These are phyloP conservation scores for Stephanodiscus triporus DNA, from an alignment of 108 stramenopile species.

Conservation along the genomic window DNA sequence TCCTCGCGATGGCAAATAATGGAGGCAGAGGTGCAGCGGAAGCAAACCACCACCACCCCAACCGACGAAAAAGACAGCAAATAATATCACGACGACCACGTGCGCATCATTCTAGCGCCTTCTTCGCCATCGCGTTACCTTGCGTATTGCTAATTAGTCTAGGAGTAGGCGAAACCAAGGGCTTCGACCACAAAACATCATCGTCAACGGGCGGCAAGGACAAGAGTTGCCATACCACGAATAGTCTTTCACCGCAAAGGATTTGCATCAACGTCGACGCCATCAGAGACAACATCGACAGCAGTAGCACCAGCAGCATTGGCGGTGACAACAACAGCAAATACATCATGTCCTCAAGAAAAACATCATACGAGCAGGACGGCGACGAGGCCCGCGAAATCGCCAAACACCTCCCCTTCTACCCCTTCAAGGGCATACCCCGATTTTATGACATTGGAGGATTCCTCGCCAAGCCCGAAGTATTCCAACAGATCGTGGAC, in stretches of 20 bases:
- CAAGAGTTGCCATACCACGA: background rate
- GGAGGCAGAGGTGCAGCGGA: background rate
- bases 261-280: background rate
- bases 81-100: background rate
- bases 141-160: background rate
- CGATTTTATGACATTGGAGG: conserved; percentile 98
- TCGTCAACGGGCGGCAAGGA: background rate
- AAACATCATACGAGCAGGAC: conserved; percentile 73
- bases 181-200: background rate
- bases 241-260: background rate
- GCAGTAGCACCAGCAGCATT: background rate
- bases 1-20: too few relatives aligned
- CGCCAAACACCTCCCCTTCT: conserved; percentile 94
- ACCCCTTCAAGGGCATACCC: conserved; percentile 97
- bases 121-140: background rate
- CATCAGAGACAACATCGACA: background rate
- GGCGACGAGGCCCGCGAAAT: conserved; percentile 87
- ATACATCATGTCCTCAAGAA: conserved; percentile 5
- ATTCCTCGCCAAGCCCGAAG: conserved; percentile 84
- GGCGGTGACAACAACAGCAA: background rate
- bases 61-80: too few relatives aligned
- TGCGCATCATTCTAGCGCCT: background rate
- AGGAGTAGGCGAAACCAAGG: background rate
- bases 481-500: conserved; percentile 91
- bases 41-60: too few relatives aligned